Base-by-base conservation (phyloP, 495 filamentous ascomycete genomes). In the Cercophora scortea region DNA sequence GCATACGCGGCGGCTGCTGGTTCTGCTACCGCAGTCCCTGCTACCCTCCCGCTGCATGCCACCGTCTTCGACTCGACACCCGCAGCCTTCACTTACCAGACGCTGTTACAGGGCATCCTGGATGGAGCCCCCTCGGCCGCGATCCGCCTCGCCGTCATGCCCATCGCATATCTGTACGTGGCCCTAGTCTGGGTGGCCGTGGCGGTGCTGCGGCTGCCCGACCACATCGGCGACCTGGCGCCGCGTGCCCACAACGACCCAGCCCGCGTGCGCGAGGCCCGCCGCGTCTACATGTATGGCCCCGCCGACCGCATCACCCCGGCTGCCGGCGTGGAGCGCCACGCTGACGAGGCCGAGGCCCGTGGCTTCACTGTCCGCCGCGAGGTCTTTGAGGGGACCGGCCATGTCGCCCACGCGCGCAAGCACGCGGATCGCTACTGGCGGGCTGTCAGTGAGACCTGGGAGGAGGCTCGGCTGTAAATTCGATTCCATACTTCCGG, bases 1-100 rank as follows among this genome's bases (percentile, higher is more conserved):
- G 49, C 57, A 8, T 60, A 60, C 41, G 58, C 53, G 17, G 53
- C 45, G 15, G 8, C 47, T 1, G 12, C 12, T 55, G 12, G 12
- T 4, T 12, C 9, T 19, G 42, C 32, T 12, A 60, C 25, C 2
- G 25, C 25, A 25, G 25, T 5, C 25, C 25, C 25, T 5, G 5
- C 25, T 5, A 25, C 25, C 25, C 2, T 67, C 53, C 66, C 66
- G 4, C 51, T 61, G 18, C 64, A 67, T 40, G 41, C 51, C 17
- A 55, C 56, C 13, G 56, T 69, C 2, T 67, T 65, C 43, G 66
- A 69, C 50, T 69, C 66, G 8, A 63, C 62, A 8, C 66, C 66
- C 6, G 64, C 64, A 9, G 6, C 58, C 13, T 59, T 57, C 41
- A 49, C 56, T 9, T 61, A 57, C 38, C 43, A 54, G 5, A 52